Evolutionary conservation across 495 filamentous ascomycete genomes (phyloP).

Genomic region (Umbilicaria muhlenbergii): DNA sequence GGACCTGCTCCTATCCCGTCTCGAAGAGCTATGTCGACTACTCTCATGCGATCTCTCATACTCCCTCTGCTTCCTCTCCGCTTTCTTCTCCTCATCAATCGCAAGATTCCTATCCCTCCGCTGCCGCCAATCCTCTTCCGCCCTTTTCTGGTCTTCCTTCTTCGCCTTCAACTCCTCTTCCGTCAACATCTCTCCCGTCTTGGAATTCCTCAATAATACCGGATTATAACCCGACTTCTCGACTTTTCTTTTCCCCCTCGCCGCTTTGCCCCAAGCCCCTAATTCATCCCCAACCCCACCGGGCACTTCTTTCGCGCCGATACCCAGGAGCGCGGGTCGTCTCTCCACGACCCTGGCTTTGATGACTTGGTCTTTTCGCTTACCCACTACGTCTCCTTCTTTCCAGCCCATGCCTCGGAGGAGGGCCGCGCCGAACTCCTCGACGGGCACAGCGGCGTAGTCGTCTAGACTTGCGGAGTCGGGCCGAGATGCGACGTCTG

Average conservation of each 20-base stretch:
- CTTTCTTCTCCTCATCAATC: constrained; percentile 24
- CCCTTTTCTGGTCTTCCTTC: constrained; percentile 29
- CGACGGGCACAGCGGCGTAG: constrained; percentile 77
- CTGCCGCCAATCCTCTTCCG: constrained; percentile 31
- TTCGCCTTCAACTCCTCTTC: constrained; percentile 41
- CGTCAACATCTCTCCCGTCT: constrained; percentile 49
- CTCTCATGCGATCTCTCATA: constrained; percentile 7
- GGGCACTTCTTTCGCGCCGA: constrained; percentile 57
- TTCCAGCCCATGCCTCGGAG: constrained; percentile 90
- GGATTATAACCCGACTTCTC: constrained; percentile 48
- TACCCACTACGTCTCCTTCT: constrained; percentile 59
- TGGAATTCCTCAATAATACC: constrained; percentile 46
- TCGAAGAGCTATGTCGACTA: constrained; percentile 13
- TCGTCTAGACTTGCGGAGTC: constrained; percentile 63
- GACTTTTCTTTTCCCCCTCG: constrained; percentile 38
- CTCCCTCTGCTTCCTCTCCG: constrained; percentile 21
- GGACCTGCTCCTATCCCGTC: constrained; percentile 22
- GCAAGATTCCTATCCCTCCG: constrained; percentile 30
- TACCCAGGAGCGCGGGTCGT: constrained; percentile 66
- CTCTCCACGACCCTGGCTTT: constrained; percentile 36
- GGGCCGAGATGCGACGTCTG: constrained; percentile 54
- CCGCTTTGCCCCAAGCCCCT: constrained; percentile 57
- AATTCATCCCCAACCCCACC: constrained; percentile 58
- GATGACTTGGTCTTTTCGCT: constrained; percentile 29
- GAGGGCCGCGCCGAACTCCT: constrained; percentile 81